Evolutionary conservation across 768 basidiomycete genomes (phyloP), one percentile per base, ranked within the genome.

Genomic region (Guyanaporus albipodus): DNA sequence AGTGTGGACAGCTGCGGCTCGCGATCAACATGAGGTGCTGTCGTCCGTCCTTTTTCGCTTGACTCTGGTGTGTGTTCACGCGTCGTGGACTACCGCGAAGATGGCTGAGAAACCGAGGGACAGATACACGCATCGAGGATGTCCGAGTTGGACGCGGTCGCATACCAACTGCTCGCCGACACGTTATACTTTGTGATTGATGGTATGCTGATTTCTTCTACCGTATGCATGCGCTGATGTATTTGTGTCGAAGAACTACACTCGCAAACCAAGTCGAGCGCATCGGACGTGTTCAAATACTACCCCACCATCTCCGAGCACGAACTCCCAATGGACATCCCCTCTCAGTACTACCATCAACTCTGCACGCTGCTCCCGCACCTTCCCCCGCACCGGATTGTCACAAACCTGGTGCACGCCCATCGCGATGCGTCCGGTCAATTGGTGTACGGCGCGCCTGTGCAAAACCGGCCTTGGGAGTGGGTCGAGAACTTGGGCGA

Each of bases 401-500:
- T 86, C 4, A 62, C 74, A 8, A 73, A 83, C 50, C 76, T 91
- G 26, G 73, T 77, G 4, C 76, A 76, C 38, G 76, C 79, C 4
- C 73, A 81, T 49, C 74, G 74, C 22, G 85, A 88, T 52, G 41
- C 67, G 2, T 67, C 67, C 11, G 85, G 84, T 0, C 70, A 73
- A 15, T 49, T 79, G 5, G 58, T 79, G 3, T 69, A 72, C 49
- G 73, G 76, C 17, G 59, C 67, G 4, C 73, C 77, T 2, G 83
- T 90, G 15, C 70, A 78, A 46, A 87, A 89, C 64, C 77, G 81
- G 26, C 86, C 89, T 4, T 91, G 88, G 88, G 88, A 91, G 62
- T 91, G 88, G 87, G 79, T 83, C 7, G 88, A 91, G 63, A 79
- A 84, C 59, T 58, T 90, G 4, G 87, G 87, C 8, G 57, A 68